Evolutionary conservation across 2,329 filamentous ascomycete genomes (phyloP), one percentile per base, ranked within the genome.

Genomic region (Cladosporium sp.): DNA sequence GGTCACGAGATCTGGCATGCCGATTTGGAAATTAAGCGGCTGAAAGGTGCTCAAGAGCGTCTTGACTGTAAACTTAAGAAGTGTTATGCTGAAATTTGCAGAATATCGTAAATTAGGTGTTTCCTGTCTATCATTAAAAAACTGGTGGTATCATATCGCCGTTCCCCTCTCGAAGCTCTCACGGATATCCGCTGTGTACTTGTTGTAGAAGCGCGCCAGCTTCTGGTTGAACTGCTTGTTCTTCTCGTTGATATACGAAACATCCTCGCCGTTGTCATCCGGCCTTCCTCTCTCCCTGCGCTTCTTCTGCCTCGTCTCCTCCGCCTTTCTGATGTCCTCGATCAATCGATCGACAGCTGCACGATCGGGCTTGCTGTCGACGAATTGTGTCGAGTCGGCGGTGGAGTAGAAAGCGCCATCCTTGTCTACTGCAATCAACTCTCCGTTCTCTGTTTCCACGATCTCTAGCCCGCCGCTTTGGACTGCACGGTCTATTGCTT

Each of bases 191-290:
- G 87, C 83, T 39, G 93, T 98, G 70, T 98, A 98, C 76, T 95
- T 95, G 74, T 98, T 93, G 72, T 98, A 98, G 74, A 97, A 98
- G 58, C 93, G 79, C 48, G 86, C 78, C 69, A 98, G 76, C 75
- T 98, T 97, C 75, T 95, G 84, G 82, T 98, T 98, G 76, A 98
- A 98, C 78, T 96, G 90, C 78, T 97, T 97, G 78, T 98, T 98
- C 85, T 98, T 96, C 73, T 96, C 90, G 73, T 98, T 98, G 80
- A 98, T 98, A 72, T 95, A 97, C 7, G 92, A 97, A 61, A 97
- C 87, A 69, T 98, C 93, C 22, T 83, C 85, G 41, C 91, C 87
- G 56, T 95, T 90, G 55, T 84, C 85, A 35, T 73, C 70, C 66
- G 84, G 80, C 11, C 82, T 80, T 67, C 86, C 83, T 47, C 90